A percentile compares a stretch with the other conserved stretches of the same genome.
Evolutionary conservation across 2,329 filamentous ascomycete genomes (phyloP).

Genomic region (Aureobasidium zeae): DNA sequence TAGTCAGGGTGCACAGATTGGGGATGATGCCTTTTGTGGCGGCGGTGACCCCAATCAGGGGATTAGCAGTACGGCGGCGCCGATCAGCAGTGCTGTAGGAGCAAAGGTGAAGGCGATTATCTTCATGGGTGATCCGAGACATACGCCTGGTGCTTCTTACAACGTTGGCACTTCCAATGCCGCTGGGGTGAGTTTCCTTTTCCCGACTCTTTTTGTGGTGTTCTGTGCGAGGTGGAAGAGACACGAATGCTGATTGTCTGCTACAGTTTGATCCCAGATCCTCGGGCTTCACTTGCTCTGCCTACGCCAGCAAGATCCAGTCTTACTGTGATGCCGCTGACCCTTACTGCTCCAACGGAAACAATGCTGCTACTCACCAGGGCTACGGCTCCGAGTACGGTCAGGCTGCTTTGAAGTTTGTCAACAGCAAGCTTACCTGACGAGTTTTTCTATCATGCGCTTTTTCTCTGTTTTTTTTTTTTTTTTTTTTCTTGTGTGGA

Average conservation of each 20-base stretch:
- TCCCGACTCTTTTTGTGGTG: no score
- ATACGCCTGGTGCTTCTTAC: conserved; percentile 47
- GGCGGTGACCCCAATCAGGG: conserved; percentile 43
- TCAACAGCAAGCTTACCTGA: conserved; percentile 43
- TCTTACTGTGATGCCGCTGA: conserved; percentile 57
- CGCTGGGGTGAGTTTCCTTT: conserved; percentile 43
- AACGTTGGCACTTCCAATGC: conserved; percentile 53
- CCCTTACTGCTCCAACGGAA: conserved; percentile 59
- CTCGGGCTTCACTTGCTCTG: conserved; percentile 48
- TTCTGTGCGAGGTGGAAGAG: no score
- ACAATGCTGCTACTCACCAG: conserved; percentile 50
- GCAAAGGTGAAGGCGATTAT: conserved; percentile 23
- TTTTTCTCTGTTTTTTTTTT: no score
- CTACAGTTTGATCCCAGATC: conserved; percentile 56
- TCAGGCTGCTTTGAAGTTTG: conserved; percentile 48
- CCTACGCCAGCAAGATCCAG: conserved; percentile 46
- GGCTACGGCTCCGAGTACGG: conserved; percentile 55
- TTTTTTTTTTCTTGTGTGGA: no score
- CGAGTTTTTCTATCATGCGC: no score
- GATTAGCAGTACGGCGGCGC: conserved; percentile 35
- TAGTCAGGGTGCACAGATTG: conserved; percentile 55
- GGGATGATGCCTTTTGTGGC: conserved; percentile 53
- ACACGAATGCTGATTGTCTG: no score
- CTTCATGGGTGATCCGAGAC: conserved; percentile 42
- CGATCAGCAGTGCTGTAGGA: conserved; percentile 32